Conservation (phyloP, 176 grass and related monocot species). For the Aechmea fasciata region DNA sequence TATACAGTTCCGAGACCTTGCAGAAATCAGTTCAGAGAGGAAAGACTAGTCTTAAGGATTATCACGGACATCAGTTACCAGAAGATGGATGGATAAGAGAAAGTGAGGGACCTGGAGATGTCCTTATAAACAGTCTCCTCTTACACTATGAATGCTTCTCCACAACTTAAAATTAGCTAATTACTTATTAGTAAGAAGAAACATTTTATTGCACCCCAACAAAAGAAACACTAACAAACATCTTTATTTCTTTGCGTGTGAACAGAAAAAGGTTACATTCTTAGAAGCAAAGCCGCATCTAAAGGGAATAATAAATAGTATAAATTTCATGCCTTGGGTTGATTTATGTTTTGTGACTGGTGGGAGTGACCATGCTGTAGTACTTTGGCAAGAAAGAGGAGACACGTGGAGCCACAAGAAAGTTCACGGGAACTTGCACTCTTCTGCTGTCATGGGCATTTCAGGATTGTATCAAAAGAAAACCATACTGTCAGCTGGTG, state of each 20-base stretch:
- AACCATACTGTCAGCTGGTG: slow-evolving; percentile 71
- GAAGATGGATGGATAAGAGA: too few species aligned
- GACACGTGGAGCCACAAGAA: slow-evolving; percentile 68
- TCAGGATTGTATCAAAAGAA: slow-evolving; percentile 72
- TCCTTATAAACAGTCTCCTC: not conserved
- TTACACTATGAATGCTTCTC: not conserved
- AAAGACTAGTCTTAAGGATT: too few species aligned
- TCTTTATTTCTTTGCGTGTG: slow-evolving; percentile 9
- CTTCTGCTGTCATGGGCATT: slow-evolving; percentile 86
- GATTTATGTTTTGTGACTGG: slow-evolving; percentile 61
- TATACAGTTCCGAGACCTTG: too few species aligned
- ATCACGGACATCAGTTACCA: too few species aligned
- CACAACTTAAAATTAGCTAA: too few species aligned
- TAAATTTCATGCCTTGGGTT: slow-evolving; percentile 85
- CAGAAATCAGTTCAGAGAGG: too few species aligned
- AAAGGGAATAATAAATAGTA: slow-evolving; percentile 88
- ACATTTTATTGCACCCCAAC: too few species aligned
- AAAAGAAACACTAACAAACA: slow-evolving; percentile 8
- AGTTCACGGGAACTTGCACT: slow-evolving; percentile 57
- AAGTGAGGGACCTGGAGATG: too few species aligned
- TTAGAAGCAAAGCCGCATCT: slow-evolving; percentile 71
- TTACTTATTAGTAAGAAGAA: too few species aligned
- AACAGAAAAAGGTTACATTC: slow-evolving; percentile 72
- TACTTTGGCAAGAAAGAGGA: slow-evolving; percentile 73
- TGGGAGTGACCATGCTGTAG: slow-evolving; percentile 79